Evolutionary conservation across 164 flowering plant genomes (phyloP), one percentile per base, ranked within the genome.

Genomic region (Litsea cubeba): DNA sequence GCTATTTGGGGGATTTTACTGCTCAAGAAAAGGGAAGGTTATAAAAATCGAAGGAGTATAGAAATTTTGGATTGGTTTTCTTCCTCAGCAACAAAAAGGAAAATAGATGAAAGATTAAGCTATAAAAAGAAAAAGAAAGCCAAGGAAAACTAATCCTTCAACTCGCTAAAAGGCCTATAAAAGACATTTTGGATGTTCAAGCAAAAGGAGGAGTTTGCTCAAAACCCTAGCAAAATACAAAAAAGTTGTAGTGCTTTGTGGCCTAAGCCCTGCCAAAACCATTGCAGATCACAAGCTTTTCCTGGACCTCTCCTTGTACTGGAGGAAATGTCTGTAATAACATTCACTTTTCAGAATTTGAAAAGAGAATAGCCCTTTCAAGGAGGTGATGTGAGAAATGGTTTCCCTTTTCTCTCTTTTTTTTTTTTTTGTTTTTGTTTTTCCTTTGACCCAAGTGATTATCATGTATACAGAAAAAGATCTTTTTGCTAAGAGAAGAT

Each of bases 201-300:
- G 70, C 12, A 14, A 23, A 73, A 73, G 46, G 8, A 10, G 62
- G 26, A 32, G 26, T 51, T 51, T 65, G 62, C 65, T 50, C 63
- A 73, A 73, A 26, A 18, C 64, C 70, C 76, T 46, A 62, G 68
- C 40, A 50, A 66, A 65, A 73, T 23, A 18, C 20, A 26, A 65
- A 58, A 58, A 25, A 50, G 65, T 30, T 18, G 69, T 70, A 65
- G 50, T 50, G 49, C 50, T 51, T 67, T 28, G 66, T 54, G 57
- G 71, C 65, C 71, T 68, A 74, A 62, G 32, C 74, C 74, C 66
- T 30, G 60, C 66, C 60, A 68, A 68, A 72, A 40, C 74, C 74
- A 67, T 35, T 62, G 67, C 20, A 35, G 68, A 66, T 54, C 50
- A 18, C 71, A 74, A 65, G 71, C 76, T 62, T 62, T 62, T 58